phyloP scores from a whole-genome alignment of 2,329 filamentous ascomycete species.

The Ceratocystis variospora region DNA sequence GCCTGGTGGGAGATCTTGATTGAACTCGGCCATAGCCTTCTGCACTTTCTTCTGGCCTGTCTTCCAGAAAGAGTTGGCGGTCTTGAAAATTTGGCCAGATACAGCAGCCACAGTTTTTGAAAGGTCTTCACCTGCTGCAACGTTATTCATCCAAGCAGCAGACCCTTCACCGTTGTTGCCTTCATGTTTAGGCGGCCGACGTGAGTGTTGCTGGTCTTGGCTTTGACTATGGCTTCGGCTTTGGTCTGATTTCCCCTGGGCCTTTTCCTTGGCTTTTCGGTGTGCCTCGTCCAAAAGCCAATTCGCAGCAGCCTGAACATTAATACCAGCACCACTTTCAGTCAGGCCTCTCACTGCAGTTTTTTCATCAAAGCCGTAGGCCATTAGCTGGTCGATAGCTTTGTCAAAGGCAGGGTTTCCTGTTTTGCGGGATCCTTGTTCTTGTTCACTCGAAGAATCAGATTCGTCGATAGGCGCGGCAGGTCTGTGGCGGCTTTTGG shows the following conservation, averaged over 20 bases:
- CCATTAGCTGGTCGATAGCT: constrained; percentile 75
- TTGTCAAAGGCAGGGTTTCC: constrained; percentile 42
- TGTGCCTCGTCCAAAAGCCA: constrained; percentile 89
- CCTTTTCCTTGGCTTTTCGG: constrained; percentile 62
- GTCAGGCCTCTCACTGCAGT: constrained; percentile 68
- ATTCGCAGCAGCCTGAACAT: constrained; percentile 76
- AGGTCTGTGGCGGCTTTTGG: constrained; percentile 31
- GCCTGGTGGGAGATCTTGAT: constrained; percentile 34
- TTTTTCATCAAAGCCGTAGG: constrained; percentile 84
- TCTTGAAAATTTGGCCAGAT: constrained; percentile 76
- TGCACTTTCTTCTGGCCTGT: constrained; percentile 84
- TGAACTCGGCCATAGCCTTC: constrained; percentile 79
- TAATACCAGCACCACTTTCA: constrained; percentile 62
- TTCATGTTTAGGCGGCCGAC: constrained; percentile 20
- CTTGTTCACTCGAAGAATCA: constrained; percentile 32
- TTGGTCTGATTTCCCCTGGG: constrained; percentile 33
- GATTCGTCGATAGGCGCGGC: constrained; percentile 43
- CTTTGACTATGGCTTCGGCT: constrained; percentile 18
- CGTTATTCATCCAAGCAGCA: constrained; percentile 52
- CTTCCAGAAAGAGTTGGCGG: constrained; percentile 91
- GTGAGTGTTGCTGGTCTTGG: constrained; percentile 11
- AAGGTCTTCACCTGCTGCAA: constrained; percentile 46
- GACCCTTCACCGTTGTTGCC: constrained; percentile 21
- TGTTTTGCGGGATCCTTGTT: neutral
- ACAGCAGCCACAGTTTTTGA: constrained; percentile 70